Percentiles rank a stretch among this genome's conserved stretches.
These are phyloP conservation scores for Juncus inflexus DNA, from an alignment of 176 grass and related monocot species.

Conservation along the genomic window DNA sequence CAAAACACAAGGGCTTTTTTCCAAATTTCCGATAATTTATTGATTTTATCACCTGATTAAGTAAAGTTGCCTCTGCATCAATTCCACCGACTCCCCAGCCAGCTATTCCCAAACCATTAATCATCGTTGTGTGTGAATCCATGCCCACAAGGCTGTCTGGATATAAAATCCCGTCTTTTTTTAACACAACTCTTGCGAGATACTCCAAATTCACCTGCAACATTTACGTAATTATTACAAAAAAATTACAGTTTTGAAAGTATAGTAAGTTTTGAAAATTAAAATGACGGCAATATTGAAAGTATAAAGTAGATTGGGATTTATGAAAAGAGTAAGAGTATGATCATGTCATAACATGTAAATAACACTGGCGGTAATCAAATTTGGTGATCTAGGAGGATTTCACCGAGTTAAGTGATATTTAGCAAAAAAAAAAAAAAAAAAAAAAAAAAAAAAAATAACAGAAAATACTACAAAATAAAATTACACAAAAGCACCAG, in stretches of 20 bases:
- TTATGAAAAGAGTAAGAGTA: neutral
- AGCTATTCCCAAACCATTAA: slow-evolving; percentile 34
- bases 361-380: too few species aligned
- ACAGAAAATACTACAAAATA: neutral
- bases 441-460: neutral
- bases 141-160: slow-evolving; percentile 43
- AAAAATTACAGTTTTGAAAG: neutral
- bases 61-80: slow-evolving; percentile 39
- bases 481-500: neutral
- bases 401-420: too few species aligned
- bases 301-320: too few species aligned
- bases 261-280: neutral
- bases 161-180: slow-evolving; percentile 29
- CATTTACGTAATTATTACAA: too few species aligned
- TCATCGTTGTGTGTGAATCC: slow-evolving; percentile 49
- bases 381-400: too few species aligned
- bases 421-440: neutral
- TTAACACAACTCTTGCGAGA: slow-evolving; percentile 39
- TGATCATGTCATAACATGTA: too few species aligned
- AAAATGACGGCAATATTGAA: too few species aligned
- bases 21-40: too few species aligned
- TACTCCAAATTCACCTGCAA: slow-evolving; percentile 42
- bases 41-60: slow-evolving; percentile 32
- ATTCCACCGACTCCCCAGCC: slow-evolving; percentile 47
- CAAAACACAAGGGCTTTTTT: too few species aligned